phyloP scores from a whole-genome alignment of 495 filamentous ascomycete species.

The Penicillium lividum region DNA sequence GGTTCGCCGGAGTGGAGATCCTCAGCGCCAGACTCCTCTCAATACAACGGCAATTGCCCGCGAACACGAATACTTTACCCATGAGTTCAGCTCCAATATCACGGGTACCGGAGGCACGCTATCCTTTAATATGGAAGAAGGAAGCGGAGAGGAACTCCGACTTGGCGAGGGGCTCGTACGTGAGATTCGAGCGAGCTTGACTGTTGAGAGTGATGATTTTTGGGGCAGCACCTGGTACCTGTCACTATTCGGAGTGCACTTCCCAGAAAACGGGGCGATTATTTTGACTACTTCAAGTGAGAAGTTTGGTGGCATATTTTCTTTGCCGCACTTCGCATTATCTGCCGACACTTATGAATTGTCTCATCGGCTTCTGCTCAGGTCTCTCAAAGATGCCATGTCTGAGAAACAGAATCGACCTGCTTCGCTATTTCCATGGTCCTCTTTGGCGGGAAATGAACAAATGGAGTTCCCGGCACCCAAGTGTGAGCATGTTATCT shows the following conservation, averaged over 20 bases:
- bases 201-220: constrained; percentile 68
- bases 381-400: constrained; percentile 68
- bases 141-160: constrained; percentile 37
- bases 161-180: constrained; percentile 44
- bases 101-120: constrained; percentile 57
- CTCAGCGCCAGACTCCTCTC: constrained; percentile 37
- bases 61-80: constrained; percentile 51
- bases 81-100: constrained; percentile 66
- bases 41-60: constrained; percentile 54
- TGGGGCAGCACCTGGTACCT: constrained; percentile 73
- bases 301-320: constrained; percentile 88
- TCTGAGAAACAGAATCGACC: constrained; percentile 54
- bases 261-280: constrained; percentile 70
- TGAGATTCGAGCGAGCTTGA: constrained; percentile 63
- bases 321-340: constrained; percentile 78
- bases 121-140: constrained; percentile 47
- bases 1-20: constrained; percentile 57
- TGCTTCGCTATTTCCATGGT: constrained; percentile 60
- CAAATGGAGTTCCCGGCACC: constrained; percentile 62
- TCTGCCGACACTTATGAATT: constrained; percentile 64
- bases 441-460: constrained; percentile 58
- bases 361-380: constrained; percentile 66
- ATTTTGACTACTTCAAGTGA: constrained; percentile 85
- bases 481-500: constrained; percentile 86
- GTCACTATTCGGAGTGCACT: constrained; percentile 79